A percentile compares a stretch with the other conserved stretches of the same genome.
Evolutionary conservation across 495 filamentous ascomycete species (phyloP).

Genomic region (Hypomontagnella monticulosa): DNA sequence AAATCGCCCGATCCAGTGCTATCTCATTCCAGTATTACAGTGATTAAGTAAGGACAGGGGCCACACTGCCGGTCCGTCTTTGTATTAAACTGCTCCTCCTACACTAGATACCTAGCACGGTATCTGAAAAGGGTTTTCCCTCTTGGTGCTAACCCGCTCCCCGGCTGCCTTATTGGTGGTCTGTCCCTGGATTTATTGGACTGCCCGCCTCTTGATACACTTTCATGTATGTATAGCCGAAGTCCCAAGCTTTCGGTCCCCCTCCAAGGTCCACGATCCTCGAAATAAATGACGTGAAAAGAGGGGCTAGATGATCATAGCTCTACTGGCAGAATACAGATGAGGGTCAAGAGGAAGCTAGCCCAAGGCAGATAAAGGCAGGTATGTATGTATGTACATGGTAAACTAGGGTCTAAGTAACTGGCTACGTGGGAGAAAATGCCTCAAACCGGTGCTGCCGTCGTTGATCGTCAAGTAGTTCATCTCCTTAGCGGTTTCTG

Average conservation of each 20-base stretch:
- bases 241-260: slow-evolving; percentile 18
- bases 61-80: too few relatives aligned
- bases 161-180: too few relatives aligned
- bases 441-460: slow-evolving; percentile 26
- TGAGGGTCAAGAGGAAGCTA: neutral
- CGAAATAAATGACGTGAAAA: slow-evolving; percentile 34
- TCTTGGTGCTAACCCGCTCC: too few relatives aligned
- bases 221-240: neutral
- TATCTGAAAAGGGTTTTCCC: too few relatives aligned
- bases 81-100: too few relatives aligned
- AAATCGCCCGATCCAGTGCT: too few relatives aligned
- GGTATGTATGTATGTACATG: neutral
- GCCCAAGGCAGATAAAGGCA: slow-evolving; percentile 1
- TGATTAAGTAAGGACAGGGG: too few relatives aligned
- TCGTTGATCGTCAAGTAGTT: slow-evolving; percentile 1
- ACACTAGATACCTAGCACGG: too few relatives aligned
- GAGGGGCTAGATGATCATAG: slow-evolving; percentile 27
- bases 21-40: too few relatives aligned
- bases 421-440: slow-evolving; percentile 13
- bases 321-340: slow-evolving; percentile 1
- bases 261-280: slow-evolving; percentile 16
- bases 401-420: neutral
- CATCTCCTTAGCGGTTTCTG: slow-evolving; percentile 10
- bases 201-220: too few relatives aligned
- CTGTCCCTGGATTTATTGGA: too few relatives aligned